Evolutionary conservation across 331 rosid genomes (phyloP).

Genomic region (Prunus yedoensis): DNA sequence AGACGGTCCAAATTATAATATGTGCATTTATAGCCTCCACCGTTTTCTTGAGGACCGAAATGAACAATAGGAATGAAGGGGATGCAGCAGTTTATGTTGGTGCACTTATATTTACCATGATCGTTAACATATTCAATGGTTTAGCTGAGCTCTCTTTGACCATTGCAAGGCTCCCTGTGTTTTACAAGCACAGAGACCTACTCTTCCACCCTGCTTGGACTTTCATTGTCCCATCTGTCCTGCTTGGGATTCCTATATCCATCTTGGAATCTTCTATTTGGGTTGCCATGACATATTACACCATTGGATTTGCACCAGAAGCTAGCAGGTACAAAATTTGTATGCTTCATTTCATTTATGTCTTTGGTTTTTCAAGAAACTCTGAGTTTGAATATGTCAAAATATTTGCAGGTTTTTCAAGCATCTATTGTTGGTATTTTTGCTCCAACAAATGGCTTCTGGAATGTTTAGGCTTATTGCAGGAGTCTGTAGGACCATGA

Average conservation of each 20-base stretch:
- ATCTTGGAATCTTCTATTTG: slow-evolving; percentile 58
- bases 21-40: slow-evolving; percentile 55
- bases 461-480: slow-evolving; percentile 79
- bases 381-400: background rate
- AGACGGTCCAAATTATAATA: slow-evolving; percentile 52
- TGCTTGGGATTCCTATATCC: slow-evolving; percentile 67
- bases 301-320: slow-evolving; percentile 86
- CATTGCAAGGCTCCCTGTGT: slow-evolving; percentile 76
- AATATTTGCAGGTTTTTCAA: slow-evolving; percentile 71
- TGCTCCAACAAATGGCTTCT: slow-evolving; percentile 90
- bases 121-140: slow-evolving; percentile 76
- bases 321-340: slow-evolving; percentile 60
- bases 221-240: slow-evolving; percentile 64
- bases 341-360: background rate
- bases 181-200: slow-evolving; percentile 91
- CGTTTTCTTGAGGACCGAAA: slow-evolving; percentile 54
- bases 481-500: slow-evolving; percentile 86
- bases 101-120: slow-evolving; percentile 58
- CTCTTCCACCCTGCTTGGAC: slow-evolving; percentile 94
- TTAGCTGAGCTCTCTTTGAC: slow-evolving; percentile 70
- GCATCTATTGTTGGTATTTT: slow-evolving; percentile 70
- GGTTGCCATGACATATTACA: slow-evolving; percentile 58
- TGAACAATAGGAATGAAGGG: slow-evolving; percentile 50
- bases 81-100: slow-evolving; percentile 69
- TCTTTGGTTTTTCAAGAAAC: background rate